Evolutionary conservation across 257 asterid genomes (phyloP), one percentile per base, ranked within the genome.

Genomic region (Verbascum thapsus): DNA sequence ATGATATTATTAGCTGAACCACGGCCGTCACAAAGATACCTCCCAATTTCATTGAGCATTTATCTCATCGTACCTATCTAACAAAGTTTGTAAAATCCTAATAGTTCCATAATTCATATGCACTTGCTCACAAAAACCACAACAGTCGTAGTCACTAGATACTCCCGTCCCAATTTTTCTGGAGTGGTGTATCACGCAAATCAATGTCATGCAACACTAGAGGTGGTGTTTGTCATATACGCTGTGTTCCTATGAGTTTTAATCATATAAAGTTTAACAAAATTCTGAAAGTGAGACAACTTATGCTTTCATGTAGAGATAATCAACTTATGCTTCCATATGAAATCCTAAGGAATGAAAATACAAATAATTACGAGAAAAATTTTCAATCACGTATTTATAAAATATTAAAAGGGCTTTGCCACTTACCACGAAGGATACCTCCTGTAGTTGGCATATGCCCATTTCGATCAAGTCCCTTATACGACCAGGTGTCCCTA

Each of bases 401-500:
- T 40, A 40, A 8, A 22, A 7, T 11, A 32, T 40, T 47, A 57
- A 53, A 44, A 57, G 15, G 38, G 26, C 37, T 37, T 63, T 53
- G 54, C 54, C 39, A 78, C 96, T 82, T 74, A 94, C 99, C 88
- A 90, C 98, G 58, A 73, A 94, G 53, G 97, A 90, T 40, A 94
- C 97, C 67, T 87, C 96, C 52, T 80, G 73, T 38, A 94, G 80
- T 61, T 58, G 64, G 74, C 96, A 94, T 15, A 80, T 82, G 61
- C 87, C 95, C 95, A 82, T 85, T 74, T 90, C 96, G 10, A 94
- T 94, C 80, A 94, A 77, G 85, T 94, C 99, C 73, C 59, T 88
- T 69, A 94, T 68, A 58, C 99, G 99, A 9, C 99, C 99, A 40
- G 99, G 99, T 19, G 97, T 90, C 64, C 97, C 99, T 72, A 94